Evolutionary conservation across 805 yeast species (phyloP).

Genomic region (Kodamaea laetipori): DNA sequence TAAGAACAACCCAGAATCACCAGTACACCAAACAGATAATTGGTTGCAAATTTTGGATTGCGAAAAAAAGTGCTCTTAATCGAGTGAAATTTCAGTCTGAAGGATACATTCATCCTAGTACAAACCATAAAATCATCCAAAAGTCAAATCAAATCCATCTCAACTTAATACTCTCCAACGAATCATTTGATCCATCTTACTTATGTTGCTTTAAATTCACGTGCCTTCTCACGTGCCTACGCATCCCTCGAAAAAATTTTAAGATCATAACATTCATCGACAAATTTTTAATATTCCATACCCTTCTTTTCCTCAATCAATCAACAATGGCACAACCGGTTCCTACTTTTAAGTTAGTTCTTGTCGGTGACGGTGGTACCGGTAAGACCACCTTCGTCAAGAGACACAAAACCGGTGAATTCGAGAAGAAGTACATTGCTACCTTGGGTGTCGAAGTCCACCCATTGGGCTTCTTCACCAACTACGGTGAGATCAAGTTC

Average conservation of each 20-base stretch:
- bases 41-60: too few species aligned
- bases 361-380: constrained; percentile 99
- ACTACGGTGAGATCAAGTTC: constrained; percentile 97
- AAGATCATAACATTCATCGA: constrained; percentile 6
- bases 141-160: too few species aligned
- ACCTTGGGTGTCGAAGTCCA: constrained; percentile 99
- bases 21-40: too few species aligned
- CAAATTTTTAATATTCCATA: constrained; percentile 5
- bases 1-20: too few species aligned
- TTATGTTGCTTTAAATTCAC: too few species aligned
- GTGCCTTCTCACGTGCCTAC: neutral
- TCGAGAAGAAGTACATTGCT: constrained; percentile 98
- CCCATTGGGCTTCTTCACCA: constrained; percentile 97
- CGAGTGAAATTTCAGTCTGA: too few species aligned
- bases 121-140: too few species aligned
- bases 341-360: constrained; percentile 96
- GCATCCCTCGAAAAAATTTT: constrained; percentile 3
- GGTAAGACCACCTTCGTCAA: constrained; percentile 99
- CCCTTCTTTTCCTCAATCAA: constrained; percentile 15
- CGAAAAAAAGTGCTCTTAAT: too few species aligned
- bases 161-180: too few species aligned
- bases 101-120: too few species aligned
- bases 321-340: constrained; percentile 63
- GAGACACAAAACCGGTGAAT: constrained; percentile 99
- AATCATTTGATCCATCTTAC: too few species aligned